Evolutionary conservation across 176 grass and related monocot genomes (phyloP), one percentile per base, ranked within the genome.

Genomic region (Avena insularis): DNA sequence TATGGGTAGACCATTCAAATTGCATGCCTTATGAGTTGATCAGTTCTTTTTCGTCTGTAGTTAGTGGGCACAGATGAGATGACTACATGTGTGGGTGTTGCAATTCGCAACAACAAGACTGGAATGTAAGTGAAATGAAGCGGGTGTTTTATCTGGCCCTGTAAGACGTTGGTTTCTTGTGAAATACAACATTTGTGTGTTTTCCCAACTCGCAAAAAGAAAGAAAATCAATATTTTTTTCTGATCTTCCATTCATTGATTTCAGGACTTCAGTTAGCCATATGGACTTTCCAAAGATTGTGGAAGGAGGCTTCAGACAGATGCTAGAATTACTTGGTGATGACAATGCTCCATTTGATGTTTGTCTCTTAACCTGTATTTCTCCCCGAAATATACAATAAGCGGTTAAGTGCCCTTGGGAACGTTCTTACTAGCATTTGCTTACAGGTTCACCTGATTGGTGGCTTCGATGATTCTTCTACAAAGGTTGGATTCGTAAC

Each of bases 41-140:
- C 27, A 53, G 63, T 48, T 77, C 56, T n/a, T 85, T 74, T 84
- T 15, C 38, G 82, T 78, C 43, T 72, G 45, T 88, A 99, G 97
- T 91, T 93, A 38, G 94, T 89, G 45, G 97, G 97, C 35, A 96
- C 94, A 65, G 94, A 99, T 75, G 94, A 99, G 83, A 67, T 73
- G n/a, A 99, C 97, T 84, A 99, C 97, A 73, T 99, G 97, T 17
- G 75, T 91, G 3, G 87, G 97, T 80, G 87, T 99, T 77, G 92
- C 94, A 66, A 87, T 99, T 87, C 89, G 92, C 71, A 96, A 94
- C 74, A 86, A 61, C 46, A 96, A 79, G 31, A 99, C 84, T 80
- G 94, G 94, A 93, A 89, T 99, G 97, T 99, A 91, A 98, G 97
- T 95, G 80, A 78, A 91, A 60, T 62, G 67, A 93, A 65, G 77